Percentiles rank a stretch among this genome's conserved stretches.
Evolutionary conservation across 352 stramenopile species (phyloP).

Genomic region (Globisporangium nodosum): DNA sequence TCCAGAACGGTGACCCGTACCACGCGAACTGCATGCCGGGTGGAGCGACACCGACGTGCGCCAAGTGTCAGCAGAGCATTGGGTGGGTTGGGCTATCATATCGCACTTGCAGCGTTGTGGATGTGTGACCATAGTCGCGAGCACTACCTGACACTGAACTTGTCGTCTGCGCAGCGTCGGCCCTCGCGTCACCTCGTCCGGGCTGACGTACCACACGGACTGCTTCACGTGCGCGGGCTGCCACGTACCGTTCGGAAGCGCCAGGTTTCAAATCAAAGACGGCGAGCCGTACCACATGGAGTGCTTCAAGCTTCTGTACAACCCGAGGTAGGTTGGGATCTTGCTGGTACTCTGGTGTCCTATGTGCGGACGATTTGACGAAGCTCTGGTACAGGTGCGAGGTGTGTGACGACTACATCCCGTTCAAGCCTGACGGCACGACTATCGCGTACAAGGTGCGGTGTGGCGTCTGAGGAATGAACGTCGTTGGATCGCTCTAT

Average conservation of each 20-base stretch:
- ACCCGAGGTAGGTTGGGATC: slow-evolving; percentile 29
- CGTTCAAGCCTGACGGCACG: slow-evolving; percentile 29
- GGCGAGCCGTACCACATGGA: slow-evolving; percentile 58
- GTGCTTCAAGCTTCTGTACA: slow-evolving; percentile 62
- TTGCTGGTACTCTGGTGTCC: neutral
- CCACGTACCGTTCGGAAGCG: slow-evolving; percentile 21
- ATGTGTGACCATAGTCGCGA: too few relatives aligned
- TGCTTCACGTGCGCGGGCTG: slow-evolving; percentile 44
- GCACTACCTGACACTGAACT: neutral
- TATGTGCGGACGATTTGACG: neutral
- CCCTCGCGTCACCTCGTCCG: slow-evolving; percentile 20
- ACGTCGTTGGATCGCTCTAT: neutral
- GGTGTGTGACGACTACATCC: slow-evolving; percentile 56
- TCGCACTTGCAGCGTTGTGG: too few relatives aligned
- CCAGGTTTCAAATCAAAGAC: slow-evolving; percentile 34
- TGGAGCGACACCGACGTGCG: slow-evolving; percentile 6
- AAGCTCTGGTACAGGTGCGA: slow-evolving; percentile 31
- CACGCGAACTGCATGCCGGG: slow-evolving; percentile 41
- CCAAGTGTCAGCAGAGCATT: slow-evolving; percentile 19
- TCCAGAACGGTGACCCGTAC: slow-evolving; percentile 56
- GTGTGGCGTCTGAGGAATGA: neutral
- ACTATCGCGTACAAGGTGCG: slow-evolving; percentile 54
- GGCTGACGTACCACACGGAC: slow-evolving; percentile 21
- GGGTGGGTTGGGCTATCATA: neutral
- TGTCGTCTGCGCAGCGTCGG: slow-evolving; percentile 7